Conservation (phyloP, 805 yeast species). For the Saccharomycopsis vini region DNA sequence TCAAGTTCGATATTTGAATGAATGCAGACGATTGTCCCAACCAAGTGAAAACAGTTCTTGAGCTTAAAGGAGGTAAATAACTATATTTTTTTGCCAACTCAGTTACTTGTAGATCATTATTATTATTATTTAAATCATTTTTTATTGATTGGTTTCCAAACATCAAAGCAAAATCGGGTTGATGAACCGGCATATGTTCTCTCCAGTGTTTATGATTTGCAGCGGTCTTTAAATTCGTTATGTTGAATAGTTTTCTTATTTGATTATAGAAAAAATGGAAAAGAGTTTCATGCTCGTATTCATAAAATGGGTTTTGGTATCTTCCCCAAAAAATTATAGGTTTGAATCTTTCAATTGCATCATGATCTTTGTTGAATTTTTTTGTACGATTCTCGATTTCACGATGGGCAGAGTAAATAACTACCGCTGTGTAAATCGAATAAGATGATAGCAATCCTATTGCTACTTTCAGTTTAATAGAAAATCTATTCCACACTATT, state of each 20-base stretch:
- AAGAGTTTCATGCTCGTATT: slow-evolving; percentile 82
- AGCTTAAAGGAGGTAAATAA: slow-evolving; percentile 28
- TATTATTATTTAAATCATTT: not conserved
- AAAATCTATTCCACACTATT: too few species aligned
- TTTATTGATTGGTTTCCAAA: slow-evolving; percentile 9
- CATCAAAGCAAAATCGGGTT: slow-evolving; percentile 37
- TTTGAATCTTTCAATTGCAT: slow-evolving; percentile 28
- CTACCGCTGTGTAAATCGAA: slow-evolving; percentile 9
- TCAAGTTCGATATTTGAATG: slow-evolving; percentile 62
- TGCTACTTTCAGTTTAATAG: slow-evolving; percentile 15
- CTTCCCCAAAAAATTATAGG: slow-evolving; percentile 59
- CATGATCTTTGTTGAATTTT: slow-evolving; percentile 15
- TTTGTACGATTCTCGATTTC: slow-evolving; percentile 10
- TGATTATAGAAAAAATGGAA: slow-evolving; percentile 77
- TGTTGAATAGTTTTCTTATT: slow-evolving; percentile 34
- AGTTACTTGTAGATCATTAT: not conserved
- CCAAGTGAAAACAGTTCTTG: slow-evolving; percentile 73
- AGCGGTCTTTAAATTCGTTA: not conserved
- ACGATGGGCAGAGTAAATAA: slow-evolving; percentile 12
- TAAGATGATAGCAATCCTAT: slow-evolving; percentile 17
- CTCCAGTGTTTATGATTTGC: slow-evolving; percentile 45
- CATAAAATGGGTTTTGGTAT: slow-evolving; percentile 84
- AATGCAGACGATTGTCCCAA: slow-evolving; percentile 85
- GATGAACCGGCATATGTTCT: slow-evolving; percentile 46
- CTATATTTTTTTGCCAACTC: not conserved